Evolutionary conservation across 148 eudicot genomes (phyloP), one percentile per base, ranked within the genome.

Genomic region (Amaranthus palmeri): DNA sequence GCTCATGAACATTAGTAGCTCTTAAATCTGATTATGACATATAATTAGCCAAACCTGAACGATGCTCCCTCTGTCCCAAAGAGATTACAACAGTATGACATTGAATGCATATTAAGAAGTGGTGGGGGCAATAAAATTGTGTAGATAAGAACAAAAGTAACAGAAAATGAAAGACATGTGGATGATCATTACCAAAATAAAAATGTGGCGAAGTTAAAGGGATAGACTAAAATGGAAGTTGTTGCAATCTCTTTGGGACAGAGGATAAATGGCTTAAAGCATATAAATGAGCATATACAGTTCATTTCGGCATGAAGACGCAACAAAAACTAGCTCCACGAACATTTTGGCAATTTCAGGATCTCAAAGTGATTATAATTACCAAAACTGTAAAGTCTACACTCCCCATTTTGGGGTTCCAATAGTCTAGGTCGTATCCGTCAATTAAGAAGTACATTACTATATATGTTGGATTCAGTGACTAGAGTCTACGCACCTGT

Each of bases 401-500:
- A 51, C 68, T 61, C 51, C 10, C 14, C 68, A 52, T 11, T 10
- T 64, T 44, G 12, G 43, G 66, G 14, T 53, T 52, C 63, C 13
- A n/a, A 47, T n/a, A 12, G 47, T 74, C 41, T 47, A 45, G 36
- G 41, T 70, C 12, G 62, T 46, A 66, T 56, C 3, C 14, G 55
- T 46, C 13, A 47, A 57, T n/a, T 55, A 44, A 6, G 8, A 5
- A 67, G 10, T 6, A 48, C 25, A 68, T 41, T 59, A 48, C 25
- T 50, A 68, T 44, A 66, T 2, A 45, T 13, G 10, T 59, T n/a
- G 42, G 47, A 49, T 15, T 10, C 43, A 48, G 12, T 14, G 57
- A 61, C 18, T 17, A 41, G 18, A 8, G 55, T 15, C 44, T 54
- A 6, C 62, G 13, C 61, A 95, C 99, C 96, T 85, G 72, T 95